These are phyloP conservation scores for Gonium pectorale DNA, from an alignment of 139 green algal genomes.

Conservation along the genomic window DNA sequence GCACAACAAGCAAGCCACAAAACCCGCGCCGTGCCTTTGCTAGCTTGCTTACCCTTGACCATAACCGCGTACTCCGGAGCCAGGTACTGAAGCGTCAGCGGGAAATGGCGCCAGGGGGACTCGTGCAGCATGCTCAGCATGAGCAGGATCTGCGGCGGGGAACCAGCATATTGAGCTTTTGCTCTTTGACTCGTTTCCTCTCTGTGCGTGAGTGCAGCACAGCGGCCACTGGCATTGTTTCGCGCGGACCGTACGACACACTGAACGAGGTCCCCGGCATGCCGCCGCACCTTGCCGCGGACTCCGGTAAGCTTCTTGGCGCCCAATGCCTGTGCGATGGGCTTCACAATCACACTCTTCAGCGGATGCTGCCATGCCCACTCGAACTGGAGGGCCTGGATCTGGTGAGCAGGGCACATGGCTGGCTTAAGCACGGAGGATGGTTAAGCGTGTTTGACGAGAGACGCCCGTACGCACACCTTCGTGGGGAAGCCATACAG, in stretches of 20 bases:
- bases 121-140: constrained; percentile 85
- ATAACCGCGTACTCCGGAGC: constrained; percentile 47
- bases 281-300: constrained; percentile 78
- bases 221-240: no score
- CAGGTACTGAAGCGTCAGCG: constrained; percentile 87
- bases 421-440: no score
- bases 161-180: no score
- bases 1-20: no score
- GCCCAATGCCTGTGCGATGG: constrained; percentile 56
- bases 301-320: constrained; percentile 55
- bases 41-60: constrained; percentile 35
- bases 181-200: no score
- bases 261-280: no score
- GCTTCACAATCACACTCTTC: constrained; percentile 66
- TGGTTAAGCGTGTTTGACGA: no score
- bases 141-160: constrained; percentile 66
- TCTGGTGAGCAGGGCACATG: no score
- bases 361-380: constrained; percentile 97
- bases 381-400: constrained; percentile 95
- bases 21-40: no score
- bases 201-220: no score
- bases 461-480: no score
- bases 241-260: no score
- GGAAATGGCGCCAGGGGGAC: constrained; percentile 84
- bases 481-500: constrained; percentile 90